A percentile compares a stretch with the other conserved stretches of the same genome.
Conservation (phyloP, 2,329 filamentous ascomycete genomes). For the Emergomyces pasteurianus region DNA sequence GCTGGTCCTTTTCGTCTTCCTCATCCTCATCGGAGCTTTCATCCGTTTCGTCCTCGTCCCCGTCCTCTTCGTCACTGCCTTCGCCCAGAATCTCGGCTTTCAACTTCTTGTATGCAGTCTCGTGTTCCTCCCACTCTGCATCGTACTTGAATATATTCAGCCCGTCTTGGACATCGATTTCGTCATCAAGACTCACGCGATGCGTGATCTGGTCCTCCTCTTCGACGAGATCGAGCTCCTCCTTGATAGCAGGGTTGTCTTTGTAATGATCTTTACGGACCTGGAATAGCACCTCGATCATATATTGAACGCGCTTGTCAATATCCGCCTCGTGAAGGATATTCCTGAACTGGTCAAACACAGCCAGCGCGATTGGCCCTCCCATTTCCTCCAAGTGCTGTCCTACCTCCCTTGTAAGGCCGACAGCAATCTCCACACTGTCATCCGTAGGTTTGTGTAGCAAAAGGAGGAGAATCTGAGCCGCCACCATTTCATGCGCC, state of each 20-base stretch:
- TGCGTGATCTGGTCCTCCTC: constrained; percentile 98
- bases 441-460: constrained; percentile 94
- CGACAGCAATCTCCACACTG: constrained; percentile 93
- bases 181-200: constrained; percentile 66
- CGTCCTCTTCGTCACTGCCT: constrained; percentile 71
- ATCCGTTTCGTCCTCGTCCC: constrained; percentile 51
- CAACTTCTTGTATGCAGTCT: constrained; percentile 77
- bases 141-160: constrained; percentile 97
- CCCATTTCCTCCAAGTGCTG: constrained; percentile 96
- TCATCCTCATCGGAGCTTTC: constrained; percentile 58
- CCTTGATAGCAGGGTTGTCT: constrained; percentile 78
- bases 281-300: constrained; percentile 97
- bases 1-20: constrained; percentile 65
- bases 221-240: constrained; percentile 89
- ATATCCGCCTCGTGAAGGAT: constrained; percentile 95
- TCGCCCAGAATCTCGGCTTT: constrained; percentile 93
- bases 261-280: constrained; percentile 94
- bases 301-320: constrained; percentile 97
- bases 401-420: constrained; percentile 82
- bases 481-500: constrained; percentile 82
- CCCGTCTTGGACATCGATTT: constrained; percentile 71
- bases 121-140: constrained; percentile 76
- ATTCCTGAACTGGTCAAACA: constrained; percentile 91
- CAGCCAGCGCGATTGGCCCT: constrained; percentile 68
- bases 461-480: constrained; percentile 82